Evolutionary conservation across 441 rosid genomes (phyloP).

Genomic region (Gossypium schwendimanii): DNA sequence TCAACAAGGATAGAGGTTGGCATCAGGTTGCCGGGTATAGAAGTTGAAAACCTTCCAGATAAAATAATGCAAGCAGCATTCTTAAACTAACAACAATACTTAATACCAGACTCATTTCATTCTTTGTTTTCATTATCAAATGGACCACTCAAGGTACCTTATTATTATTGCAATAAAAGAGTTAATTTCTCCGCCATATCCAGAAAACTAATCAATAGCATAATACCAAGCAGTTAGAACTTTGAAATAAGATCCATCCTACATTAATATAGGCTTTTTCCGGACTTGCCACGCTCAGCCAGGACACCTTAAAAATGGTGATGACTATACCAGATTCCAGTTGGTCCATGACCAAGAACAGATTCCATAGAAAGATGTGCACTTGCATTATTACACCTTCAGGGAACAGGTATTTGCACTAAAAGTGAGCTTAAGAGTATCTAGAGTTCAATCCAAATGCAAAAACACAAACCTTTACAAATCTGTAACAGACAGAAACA

Average conservation of each 20-base stretch:
- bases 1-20: slow-evolving; percentile 29
- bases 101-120: not conserved
- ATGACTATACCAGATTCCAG: not conserved
- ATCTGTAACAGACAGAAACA: not conserved
- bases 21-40: slow-evolving; percentile 26
- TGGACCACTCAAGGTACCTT: slow-evolving; percentile 3
- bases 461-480: not conserved
- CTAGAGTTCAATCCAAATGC: not conserved
- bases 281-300: not conserved
- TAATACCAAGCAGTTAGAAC: not conserved
- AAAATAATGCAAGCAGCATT: slow-evolving; percentile 14
- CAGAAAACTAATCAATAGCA: not conserved
- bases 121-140: not conserved
- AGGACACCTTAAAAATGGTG: not conserved
- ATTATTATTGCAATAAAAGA: not conserved
- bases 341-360: not conserved
- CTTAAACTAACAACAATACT: slow-evolving; percentile 7
- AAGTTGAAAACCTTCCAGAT: slow-evolving; percentile 15
- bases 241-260: not conserved
- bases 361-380: not conserved
- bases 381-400: not conserved
- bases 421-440: not conserved
- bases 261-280: not conserved
- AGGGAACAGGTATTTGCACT: not conserved
- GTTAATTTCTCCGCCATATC: not conserved